A percentile compares a stretch with the other conserved stretches of the same genome.
Conservation (phyloP, 352 stramenopile species). For the Globisporangium barbulae region DNA sequence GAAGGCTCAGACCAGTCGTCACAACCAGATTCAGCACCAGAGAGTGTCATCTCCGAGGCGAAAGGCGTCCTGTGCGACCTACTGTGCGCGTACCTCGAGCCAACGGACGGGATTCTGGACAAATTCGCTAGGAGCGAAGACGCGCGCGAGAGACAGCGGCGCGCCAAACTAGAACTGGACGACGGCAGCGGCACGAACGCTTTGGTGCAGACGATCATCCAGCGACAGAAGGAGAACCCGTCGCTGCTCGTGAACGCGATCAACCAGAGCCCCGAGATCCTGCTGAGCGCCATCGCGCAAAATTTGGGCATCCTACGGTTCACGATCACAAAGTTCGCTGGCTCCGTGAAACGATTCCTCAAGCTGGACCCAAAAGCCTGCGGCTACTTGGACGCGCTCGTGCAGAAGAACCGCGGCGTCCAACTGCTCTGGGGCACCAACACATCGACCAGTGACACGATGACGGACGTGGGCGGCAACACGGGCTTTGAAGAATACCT, state of each 20-base stretch:
- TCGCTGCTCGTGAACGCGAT: conserved; percentile 54
- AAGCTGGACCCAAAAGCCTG: conserved; percentile 52
- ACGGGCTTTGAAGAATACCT: conserved; percentile 12
- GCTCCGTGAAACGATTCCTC: conserved; percentile 64
- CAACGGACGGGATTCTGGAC: conserved; percentile 42
- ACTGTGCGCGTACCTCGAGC: conserved; percentile 39
- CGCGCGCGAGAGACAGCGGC: conserved; percentile 22
- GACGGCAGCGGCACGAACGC: conserved; percentile 21
- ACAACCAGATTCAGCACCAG: neutral
- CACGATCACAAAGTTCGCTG: conserved; percentile 62
- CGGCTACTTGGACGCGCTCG: conserved; percentile 49
- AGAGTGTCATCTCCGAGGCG: conserved; percentile 11
- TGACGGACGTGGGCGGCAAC: conserved; percentile 4
- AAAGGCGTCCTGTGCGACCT: conserved; percentile 39
- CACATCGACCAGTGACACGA: conserved; percentile 3
- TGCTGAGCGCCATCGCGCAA: conserved; percentile 52
- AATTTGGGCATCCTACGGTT: conserved; percentile 75
- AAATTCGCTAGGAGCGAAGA: conserved; percentile 42
- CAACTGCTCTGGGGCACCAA: conserved; percentile 59
- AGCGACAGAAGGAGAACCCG: conserved; percentile 48
- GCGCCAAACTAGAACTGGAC: conserved; percentile 20
- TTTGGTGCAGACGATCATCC: conserved; percentile 52
- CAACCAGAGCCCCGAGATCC: conserved; percentile 61
- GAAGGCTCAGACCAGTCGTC: neutral
- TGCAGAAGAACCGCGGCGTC: conserved; percentile 48